These are phyloP conservation scores for Zarea fungicola DNA, from an alignment of 2,329 filamentous ascomycete species.

Conservation along the genomic window DNA sequence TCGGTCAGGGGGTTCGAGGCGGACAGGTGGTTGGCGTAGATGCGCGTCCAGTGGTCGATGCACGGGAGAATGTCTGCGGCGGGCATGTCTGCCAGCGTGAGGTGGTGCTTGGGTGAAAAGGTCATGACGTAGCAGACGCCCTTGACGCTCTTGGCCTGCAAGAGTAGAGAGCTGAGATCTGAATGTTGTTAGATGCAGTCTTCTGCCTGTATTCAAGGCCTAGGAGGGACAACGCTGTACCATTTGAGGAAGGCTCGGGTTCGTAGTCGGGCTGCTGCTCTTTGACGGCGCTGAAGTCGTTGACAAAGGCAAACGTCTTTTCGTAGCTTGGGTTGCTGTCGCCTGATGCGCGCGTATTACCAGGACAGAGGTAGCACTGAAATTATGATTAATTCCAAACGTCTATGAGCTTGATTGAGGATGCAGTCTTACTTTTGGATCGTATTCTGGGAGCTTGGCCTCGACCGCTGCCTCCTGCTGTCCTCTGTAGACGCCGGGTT, in stretches of 20 bases:
- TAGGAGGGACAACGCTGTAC: conserved; percentile 17
- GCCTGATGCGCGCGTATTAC: conserved; percentile 83
- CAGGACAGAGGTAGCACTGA: conserved; percentile 89
- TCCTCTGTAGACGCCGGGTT: conserved; percentile 49
- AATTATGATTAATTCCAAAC: conserved; percentile 11
- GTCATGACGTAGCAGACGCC: conserved; percentile 97
- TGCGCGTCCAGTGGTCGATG: conserved; percentile 83
- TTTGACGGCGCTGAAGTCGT: conserved; percentile 96
- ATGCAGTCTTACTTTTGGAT: conserved; percentile 54
- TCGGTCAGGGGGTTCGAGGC: conserved; percentile 58
- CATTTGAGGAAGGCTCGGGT: conserved; percentile 34
- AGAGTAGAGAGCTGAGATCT: conserved; percentile 70
- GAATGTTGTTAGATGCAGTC: neutral
- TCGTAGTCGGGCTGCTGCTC: conserved; percentile 81
- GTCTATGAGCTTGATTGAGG: neutral
- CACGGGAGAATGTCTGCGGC: conserved; percentile 73
- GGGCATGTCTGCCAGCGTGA: conserved; percentile 87
- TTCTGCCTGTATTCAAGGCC: neutral
- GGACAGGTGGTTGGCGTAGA: conserved; percentile 79
- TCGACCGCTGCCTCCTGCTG: conserved; percentile 69
- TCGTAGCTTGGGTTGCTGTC: conserved; percentile 82
- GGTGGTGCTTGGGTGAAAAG: conserved; percentile 84
- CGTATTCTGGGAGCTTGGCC: conserved; percentile 70
- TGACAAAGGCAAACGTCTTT: conserved; percentile 88
- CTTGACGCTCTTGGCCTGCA: conserved; percentile 79